These are phyloP conservation scores for Suillus subalutaceus DNA, from an alignment of 768 basidiomycete species.

Conservation along the genomic window DNA sequence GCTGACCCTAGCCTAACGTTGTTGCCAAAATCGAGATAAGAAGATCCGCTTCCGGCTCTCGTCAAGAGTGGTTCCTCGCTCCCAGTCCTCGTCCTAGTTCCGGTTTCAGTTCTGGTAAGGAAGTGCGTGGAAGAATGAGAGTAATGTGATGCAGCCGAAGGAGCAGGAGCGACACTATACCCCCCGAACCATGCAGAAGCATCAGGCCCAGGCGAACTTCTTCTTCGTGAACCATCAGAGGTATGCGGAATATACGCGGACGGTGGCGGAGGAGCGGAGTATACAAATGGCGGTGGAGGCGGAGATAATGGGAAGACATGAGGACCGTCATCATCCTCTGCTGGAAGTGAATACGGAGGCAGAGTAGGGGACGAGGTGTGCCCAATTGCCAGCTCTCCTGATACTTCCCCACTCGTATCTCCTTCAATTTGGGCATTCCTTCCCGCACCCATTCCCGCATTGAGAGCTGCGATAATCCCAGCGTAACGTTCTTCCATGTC, in stretches of 20 bases:
- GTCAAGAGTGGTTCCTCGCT: constrained; percentile 33
- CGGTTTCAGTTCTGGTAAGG: constrained; percentile 25
- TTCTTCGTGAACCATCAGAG: constrained; percentile 15
- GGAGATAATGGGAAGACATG: constrained; percentile 29
- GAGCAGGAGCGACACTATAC: constrained; percentile 25
- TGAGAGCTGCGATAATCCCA: constrained; percentile 28
- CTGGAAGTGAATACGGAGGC: constrained; percentile 17
- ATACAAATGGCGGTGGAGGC: constrained; percentile 20
- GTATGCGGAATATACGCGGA: constrained; percentile 25
- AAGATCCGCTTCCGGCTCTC: constrained; percentile 6
- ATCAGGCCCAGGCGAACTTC: constrained; percentile 33
- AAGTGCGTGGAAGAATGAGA: constrained; percentile 24
- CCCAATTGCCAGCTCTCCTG: constrained; percentile 12
- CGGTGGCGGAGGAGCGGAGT: constrained; percentile 25
- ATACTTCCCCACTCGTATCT: constrained; percentile 29
- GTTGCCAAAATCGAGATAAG: constrained; percentile 14
- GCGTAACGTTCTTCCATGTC: constrained; percentile 32
- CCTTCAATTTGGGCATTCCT: constrained; percentile 15
- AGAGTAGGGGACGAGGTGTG: constrained; percentile 30
- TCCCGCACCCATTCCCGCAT: constrained; percentile 17
- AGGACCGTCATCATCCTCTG: constrained; percentile 14
- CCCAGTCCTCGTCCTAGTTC: constrained; percentile 30
- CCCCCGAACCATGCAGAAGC: constrained; percentile 29
- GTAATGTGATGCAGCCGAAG: constrained; percentile 31
- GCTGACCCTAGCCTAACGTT: constrained; percentile 29